Evolutionary conservation across 1,284 basidiomycete genomes (phyloP), one percentile per base, ranked within the genome.

Genomic region (Ceratobasidium papillatum): DNA sequence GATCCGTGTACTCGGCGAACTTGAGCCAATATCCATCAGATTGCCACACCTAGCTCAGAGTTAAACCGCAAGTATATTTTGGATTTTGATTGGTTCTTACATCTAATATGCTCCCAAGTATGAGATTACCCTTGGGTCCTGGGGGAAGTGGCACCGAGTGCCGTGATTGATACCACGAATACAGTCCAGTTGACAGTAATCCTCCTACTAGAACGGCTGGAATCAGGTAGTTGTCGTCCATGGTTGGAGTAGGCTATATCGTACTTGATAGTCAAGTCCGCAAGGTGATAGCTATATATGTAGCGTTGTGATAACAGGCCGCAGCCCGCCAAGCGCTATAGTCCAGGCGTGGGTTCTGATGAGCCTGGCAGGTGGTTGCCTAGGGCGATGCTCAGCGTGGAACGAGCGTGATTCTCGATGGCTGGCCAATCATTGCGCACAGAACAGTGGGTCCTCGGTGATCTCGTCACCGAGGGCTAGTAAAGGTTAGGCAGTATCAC

Each of bases 111-210:
- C 17, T 58, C 19, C 66, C 66, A 32, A 71, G 45, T 58, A 71
- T 43, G 52, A 59, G 34, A 32, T 69, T n/a, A 19, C 66, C 66
- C n/a, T 27, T 56, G 1, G 66, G 66, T 41, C 66, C 66, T 17
- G 66, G 66, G n/a, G 66, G 66, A 2, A 69, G 66, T 11, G 66
- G 66, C n/a, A 69, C 66, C 5, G 52, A 43, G 11, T 36, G 17
- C 8, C 51, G 51, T 32, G 51, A 54, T 2, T 22, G 25, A 32
- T 54, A 54, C 51, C 51, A 54, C n/a, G 51, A 54, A 17, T 54
- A 54, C 8, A 30, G 8, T 8, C 3, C 22, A 27, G 25, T 22
- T 7, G 51, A 54, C 19, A 54, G 25, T 4, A 8, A 11, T 7
- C 22, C 51, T 54, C 51, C 51, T 25, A 54, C 17, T 4, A 54